Evolutionary conservation across 2,329 filamentous ascomycete genomes (phyloP).

Genomic region (Hymenoscyphus infarciens): DNA sequence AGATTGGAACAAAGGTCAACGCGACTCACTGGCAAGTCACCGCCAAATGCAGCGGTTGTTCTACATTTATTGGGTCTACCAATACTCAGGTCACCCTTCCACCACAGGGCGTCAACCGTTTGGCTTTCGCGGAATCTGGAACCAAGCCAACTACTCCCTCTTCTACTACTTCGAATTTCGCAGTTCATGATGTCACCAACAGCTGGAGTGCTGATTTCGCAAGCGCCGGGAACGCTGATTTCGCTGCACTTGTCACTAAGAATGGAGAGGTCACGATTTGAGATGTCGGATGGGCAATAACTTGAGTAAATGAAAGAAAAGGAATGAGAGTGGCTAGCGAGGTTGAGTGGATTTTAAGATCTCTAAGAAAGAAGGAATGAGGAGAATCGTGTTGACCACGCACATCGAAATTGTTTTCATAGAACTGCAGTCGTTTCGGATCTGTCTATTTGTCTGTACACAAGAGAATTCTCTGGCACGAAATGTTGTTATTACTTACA

Average conservation of each 20-base stretch:
- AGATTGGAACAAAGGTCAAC: constrained; percentile 19
- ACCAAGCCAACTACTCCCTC: constrained; percentile 10
- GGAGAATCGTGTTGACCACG: neutral
- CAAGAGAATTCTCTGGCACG: neutral
- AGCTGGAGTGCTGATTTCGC: constrained; percentile 17
- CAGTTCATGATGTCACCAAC: constrained; percentile 16
- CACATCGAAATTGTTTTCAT: neutral
- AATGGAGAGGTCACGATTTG: constrained; percentile 19
- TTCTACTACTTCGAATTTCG: constrained; percentile 7
- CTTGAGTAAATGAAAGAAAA: no score
- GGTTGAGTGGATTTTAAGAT: neutral
- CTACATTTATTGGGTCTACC: constrained; percentile 8
- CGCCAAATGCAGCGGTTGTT: constrained; percentile 22
- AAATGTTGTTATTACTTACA: neutral
- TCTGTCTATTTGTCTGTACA: neutral
- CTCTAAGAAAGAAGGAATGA: neutral
- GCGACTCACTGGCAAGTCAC: constrained; percentile 19
- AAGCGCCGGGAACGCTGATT: constrained; percentile 13
- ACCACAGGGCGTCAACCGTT: constrained; percentile 12
- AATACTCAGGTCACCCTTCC: constrained; percentile 1
- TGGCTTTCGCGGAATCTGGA: constrained; percentile 15
- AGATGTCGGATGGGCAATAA: neutral
- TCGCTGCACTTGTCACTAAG: constrained; percentile 12
- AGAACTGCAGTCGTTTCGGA: no score
- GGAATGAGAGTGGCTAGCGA: neutral